A percentile compares a stretch with the other conserved stretches of the same genome.
Evolutionary conservation across 2,329 filamentous ascomycete genomes (phyloP).

Genomic region (Claviceps purpurea): DNA sequence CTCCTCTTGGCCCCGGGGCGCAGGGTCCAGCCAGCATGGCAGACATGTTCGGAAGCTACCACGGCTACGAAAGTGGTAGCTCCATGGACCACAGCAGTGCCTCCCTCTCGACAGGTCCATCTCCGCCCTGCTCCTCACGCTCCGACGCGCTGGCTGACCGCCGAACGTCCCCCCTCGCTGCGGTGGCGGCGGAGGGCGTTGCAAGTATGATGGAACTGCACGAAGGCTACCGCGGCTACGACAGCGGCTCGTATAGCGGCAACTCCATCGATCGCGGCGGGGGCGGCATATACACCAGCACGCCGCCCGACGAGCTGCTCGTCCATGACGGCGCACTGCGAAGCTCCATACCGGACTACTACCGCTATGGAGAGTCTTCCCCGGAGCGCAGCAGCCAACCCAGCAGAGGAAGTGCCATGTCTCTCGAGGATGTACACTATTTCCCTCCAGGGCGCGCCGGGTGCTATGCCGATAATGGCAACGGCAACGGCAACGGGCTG

Average conservation of each 20-base stretch:
- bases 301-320: conserved; percentile 6
- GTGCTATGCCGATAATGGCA: not conserved
- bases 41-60: not conserved
- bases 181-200: not conserved
- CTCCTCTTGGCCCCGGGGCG: not conserved
- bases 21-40: not conserved
- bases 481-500: not conserved
- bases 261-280: conserved; percentile 1
- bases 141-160: not conserved
- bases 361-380: conserved; percentile 18
- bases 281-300: conserved; percentile 8
- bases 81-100: not conserved
- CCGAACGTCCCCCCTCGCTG: not conserved
- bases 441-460: not conserved
- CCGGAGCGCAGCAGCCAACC: not conserved
- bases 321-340: conserved; percentile 8
- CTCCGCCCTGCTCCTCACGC: not conserved
- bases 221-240: conserved; percentile 2
- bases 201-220: not conserved
- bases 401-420: not conserved
- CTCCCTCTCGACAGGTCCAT: not conserved
- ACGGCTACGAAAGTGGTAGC: conserved; percentile 1
- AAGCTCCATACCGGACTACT: conserved; percentile 13
- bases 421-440: conserved; percentile 3
- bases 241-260: not conserved